Conservation (phyloP, 306 rosid species). For the Gastrolobium bilobum region DNA sequence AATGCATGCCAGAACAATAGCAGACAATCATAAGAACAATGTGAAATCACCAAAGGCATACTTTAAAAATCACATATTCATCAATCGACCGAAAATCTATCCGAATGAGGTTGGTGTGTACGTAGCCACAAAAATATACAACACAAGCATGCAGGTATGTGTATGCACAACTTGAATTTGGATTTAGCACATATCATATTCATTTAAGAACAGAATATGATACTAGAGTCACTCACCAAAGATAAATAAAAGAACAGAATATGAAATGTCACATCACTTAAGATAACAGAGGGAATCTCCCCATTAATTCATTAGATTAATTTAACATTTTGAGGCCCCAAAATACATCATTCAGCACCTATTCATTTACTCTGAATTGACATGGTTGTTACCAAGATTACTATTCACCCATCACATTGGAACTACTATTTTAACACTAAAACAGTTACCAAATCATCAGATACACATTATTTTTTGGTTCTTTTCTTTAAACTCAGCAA, state of each 20-base stretch:
- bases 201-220: neutral
- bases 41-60: slow-evolving; percentile 21
- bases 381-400: neutral
- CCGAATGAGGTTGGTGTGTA: neutral
- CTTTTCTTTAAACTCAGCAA: neutral
- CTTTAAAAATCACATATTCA: neutral
- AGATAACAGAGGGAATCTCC: neutral
- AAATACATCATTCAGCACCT: neutral
- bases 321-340: neutral
- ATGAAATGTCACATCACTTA: neutral
- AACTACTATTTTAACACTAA: neutral
- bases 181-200: neutral
- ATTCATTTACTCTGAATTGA: neutral
- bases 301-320: neutral
- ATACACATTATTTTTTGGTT: neutral
- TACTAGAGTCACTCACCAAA: no score
- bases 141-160: neutral
- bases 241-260: no score
- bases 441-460: neutral
- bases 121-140: neutral
- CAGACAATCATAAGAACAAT: slow-evolving; percentile 16
- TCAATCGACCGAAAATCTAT: neutral
- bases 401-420: neutral
- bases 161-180: neutral
- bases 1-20: slow-evolving; percentile 41